Percentiles rank a stretch among this genome's conserved stretches.
phyloP scores from a whole-genome alignment of 768 basidiomycete genomes.

The Lactifluus hygrophoroides region DNA sequence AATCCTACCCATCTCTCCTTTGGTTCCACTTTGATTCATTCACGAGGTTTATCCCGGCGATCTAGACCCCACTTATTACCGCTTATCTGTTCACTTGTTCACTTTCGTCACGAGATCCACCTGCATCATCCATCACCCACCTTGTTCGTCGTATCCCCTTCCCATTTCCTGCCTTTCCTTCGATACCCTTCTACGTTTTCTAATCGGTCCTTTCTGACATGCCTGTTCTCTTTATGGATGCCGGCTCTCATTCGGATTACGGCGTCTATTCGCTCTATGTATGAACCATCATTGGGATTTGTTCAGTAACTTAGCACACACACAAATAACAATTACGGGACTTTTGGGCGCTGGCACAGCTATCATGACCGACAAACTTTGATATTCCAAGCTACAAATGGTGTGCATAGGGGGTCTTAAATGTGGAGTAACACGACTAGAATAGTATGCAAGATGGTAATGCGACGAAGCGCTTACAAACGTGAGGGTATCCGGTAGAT shows the following conservation, averaged over 20 bases:
- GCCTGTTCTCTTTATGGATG: constrained; percentile 8
- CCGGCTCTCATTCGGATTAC: constrained; percentile 11
- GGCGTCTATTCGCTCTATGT: neutral
- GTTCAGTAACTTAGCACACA: neutral
- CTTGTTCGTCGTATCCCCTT: neutral
- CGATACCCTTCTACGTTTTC: constrained; percentile 13
- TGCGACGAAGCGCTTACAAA: neutral
- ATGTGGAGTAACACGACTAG: neutral
- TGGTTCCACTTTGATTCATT: neutral
- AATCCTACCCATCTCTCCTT: neutral
- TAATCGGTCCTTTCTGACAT: constrained; percentile 12
- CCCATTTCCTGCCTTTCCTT: constrained; percentile 7
- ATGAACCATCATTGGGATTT: neutral
- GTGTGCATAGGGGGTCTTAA: neutral
- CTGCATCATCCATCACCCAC: neutral
- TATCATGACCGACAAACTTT: neutral
- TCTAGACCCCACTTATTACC: constrained; percentile 6
- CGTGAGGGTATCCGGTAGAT: neutral
- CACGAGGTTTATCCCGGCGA: constrained; percentile 13
- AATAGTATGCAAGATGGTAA: neutral
- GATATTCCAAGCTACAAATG: neutral
- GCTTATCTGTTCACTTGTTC: neutral
- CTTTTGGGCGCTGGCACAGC: neutral
- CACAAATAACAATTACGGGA: too few relatives aligned
- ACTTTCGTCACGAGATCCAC: neutral